Evolutionary conservation across 495 filamentous ascomycete species (phyloP).

Genomic region (Aspergillus avenaceus): DNA sequence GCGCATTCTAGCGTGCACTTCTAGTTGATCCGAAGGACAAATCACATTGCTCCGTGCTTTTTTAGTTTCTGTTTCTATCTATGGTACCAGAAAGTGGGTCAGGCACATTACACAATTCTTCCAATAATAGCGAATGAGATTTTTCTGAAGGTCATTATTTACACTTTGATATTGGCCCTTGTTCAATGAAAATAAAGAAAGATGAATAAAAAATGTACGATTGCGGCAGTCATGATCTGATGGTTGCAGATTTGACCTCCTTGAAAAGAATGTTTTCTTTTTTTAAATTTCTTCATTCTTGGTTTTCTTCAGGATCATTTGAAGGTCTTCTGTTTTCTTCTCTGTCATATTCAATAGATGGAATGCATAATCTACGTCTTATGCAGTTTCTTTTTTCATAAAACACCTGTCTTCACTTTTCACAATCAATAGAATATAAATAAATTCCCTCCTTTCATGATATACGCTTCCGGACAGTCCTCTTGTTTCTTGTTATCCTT

Average conservation of each 20-base stretch:
- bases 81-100: slow-evolving; percentile 9
- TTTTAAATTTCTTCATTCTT: too few species aligned
- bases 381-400: too few species aligned
- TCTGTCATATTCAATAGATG: not conserved
- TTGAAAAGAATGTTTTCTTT: too few species aligned
- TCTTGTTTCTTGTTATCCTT: too few species aligned
- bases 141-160: not conserved
- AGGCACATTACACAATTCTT: slow-evolving; percentile 5
- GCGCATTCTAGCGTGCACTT: slow-evolving; percentile 5
- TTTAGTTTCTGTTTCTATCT: slow-evolving; percentile 12
- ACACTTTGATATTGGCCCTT: not conserved
- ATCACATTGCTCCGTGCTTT: slow-evolving; percentile 9
- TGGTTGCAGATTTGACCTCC: not conserved
- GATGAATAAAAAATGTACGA: not conserved
- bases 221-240: not conserved
- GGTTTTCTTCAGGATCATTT: too few species aligned
- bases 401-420: too few species aligned
- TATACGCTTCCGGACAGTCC: too few species aligned
- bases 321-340: too few species aligned
- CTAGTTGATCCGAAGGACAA: slow-evolving; percentile 3
- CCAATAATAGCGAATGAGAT: slow-evolving; percentile 6
- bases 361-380: not conserved
- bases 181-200: not conserved
- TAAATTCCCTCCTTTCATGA: too few species aligned
- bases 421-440: too few species aligned